phyloP scores from a whole-genome alignment of 768 basidiomycete species.

The Scleroderma citrinum region DNA sequence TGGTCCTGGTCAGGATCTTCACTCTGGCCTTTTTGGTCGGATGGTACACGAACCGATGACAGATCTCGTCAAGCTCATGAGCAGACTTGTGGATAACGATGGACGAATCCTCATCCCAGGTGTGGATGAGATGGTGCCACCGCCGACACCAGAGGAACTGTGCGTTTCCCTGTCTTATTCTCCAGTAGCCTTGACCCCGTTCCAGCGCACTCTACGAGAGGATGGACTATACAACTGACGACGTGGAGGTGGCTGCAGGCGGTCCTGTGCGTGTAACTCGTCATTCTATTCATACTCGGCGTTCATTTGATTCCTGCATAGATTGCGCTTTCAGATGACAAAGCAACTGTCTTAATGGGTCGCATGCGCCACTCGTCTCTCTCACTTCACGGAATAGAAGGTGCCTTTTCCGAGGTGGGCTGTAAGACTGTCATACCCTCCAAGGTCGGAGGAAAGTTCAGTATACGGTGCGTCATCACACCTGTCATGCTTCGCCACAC shows the following conservation, averaged over 20 bases:
- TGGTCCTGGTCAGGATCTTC: slow-evolving; percentile 80
- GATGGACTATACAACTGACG: slow-evolving; percentile 61
- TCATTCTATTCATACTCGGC: background rate
- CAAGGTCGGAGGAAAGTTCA: slow-evolving; percentile 86
- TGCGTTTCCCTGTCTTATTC: background rate
- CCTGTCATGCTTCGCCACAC: background rate
- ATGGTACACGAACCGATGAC: slow-evolving; percentile 86
- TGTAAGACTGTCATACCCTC: slow-evolving; percentile 95
- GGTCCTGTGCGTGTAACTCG: slow-evolving; percentile 25
- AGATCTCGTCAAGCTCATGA: slow-evolving; percentile 71
- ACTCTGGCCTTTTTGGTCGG: slow-evolving; percentile 80
- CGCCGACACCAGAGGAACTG: slow-evolving; percentile 49
- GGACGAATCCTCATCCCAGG: slow-evolving; percentile 83
- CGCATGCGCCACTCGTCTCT: slow-evolving; percentile 88
- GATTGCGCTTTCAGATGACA: slow-evolving; percentile 72
- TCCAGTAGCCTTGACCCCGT: background rate
- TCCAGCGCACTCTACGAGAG: slow-evolving; percentile 53
- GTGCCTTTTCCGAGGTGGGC: slow-evolving; percentile 81
- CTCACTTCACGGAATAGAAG: slow-evolving; percentile 93
- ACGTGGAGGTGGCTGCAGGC: slow-evolving; percentile 69
- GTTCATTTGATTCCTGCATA: slow-evolving; percentile 3
- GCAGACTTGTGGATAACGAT: slow-evolving; percentile 64
- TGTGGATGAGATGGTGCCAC: slow-evolving; percentile 71
- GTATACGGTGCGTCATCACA: slow-evolving; percentile 62
- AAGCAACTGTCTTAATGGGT: slow-evolving; percentile 80